These are phyloP conservation scores for Candida chauliodis DNA, from an alignment of 805 yeast genomes.

Conservation along the genomic window DNA sequence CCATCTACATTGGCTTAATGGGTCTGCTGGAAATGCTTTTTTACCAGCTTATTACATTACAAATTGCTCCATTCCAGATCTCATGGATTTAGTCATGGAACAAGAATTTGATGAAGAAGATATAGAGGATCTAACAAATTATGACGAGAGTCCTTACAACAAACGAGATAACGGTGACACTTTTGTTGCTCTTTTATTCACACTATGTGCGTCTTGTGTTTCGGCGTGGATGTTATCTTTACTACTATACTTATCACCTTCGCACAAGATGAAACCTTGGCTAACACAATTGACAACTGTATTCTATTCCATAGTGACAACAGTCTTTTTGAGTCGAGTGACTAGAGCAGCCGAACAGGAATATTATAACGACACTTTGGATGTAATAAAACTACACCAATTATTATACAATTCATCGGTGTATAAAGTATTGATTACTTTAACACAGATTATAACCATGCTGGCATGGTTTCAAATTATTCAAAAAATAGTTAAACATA, in stretches of 20 bases:
- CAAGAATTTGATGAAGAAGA: slow-evolving; percentile 4
- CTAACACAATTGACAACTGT: slow-evolving; percentile 57
- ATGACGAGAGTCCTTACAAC: slow-evolving; percentile 21
- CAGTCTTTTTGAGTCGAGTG: slow-evolving; percentile 46
- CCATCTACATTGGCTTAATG: slow-evolving; percentile 14
- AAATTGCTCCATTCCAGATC: slow-evolving; percentile 37
- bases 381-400: slow-evolving; percentile 39
- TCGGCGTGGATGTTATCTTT: slow-evolving; percentile 70
- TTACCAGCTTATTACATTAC: slow-evolving; percentile 46
- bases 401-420: slow-evolving; percentile 33
- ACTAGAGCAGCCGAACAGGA: slow-evolving; percentile 48
- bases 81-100: slow-evolving; percentile 14
- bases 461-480: slow-evolving; percentile 56
- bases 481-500: slow-evolving; percentile 27
- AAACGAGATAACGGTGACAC: slow-evolving; percentile 36
- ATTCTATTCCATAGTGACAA: slow-evolving; percentile 50
- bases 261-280: slow-evolving; percentile 51
- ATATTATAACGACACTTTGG: slow-evolving; percentile 51
- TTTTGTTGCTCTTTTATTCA: slow-evolving; percentile 46
- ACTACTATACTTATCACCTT: slow-evolving; percentile 49
- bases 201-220: slow-evolving; percentile 52
- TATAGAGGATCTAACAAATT: background rate
- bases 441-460: slow-evolving; percentile 45
- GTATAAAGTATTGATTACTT: slow-evolving; percentile 35
- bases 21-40: slow-evolving; percentile 5